A percentile compares a stretch with the other conserved stretches of the same genome.
These are phyloP conservation scores for Pyrus communis DNA, from an alignment of 306 rosid genomes.

Conservation along the genomic window DNA sequence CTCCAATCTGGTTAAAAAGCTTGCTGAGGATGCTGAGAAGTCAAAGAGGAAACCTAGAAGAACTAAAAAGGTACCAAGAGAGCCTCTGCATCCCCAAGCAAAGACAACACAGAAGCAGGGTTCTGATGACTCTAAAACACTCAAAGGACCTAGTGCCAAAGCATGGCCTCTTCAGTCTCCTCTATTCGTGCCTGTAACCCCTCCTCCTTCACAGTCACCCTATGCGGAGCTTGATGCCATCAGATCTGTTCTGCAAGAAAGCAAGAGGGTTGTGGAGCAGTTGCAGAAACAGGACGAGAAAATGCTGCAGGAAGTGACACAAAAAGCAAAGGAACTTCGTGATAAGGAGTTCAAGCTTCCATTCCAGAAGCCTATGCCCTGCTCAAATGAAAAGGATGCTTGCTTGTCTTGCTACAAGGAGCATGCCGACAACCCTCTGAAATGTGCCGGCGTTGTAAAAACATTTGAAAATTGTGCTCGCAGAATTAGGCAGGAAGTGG, in stretches of 20 bases:
- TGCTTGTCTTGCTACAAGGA: conserved; percentile 74
- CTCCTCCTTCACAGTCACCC: conserved; percentile 21
- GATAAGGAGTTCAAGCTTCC: conserved; percentile 90
- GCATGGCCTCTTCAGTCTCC: conserved; percentile 78
- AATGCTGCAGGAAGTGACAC: conserved; percentile 70
- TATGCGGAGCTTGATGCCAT: conserved; percentile 57
- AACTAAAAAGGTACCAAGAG: conserved; percentile 38
- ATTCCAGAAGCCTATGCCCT: conserved; percentile 43
- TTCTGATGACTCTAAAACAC: conserved; percentile 30
- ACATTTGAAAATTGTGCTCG: conserved; percentile 71
- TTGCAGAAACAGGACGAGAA: conserved; percentile 74
- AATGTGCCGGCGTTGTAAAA: conserved; percentile 41
- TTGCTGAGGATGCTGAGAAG: conserved; percentile 41
- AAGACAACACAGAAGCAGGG: conserved; percentile 34
- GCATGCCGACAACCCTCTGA: conserved; percentile 40
- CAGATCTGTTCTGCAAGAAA: conserved; percentile 54
- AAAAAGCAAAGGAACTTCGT: conserved; percentile 81
- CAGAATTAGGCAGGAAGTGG: conserved; percentile 50
- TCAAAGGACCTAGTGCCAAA: conserved; percentile 34
- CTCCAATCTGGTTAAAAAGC: conserved; percentile 55
- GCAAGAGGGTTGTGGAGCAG: conserved; percentile 67
- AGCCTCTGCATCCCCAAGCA: conserved; percentile 36
- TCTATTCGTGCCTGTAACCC: conserved; percentile 31
- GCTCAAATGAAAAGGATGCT: conserved; percentile 62
- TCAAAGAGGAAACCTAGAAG: conserved; percentile 26